Evolutionary conservation across 495 filamentous ascomycete species (phyloP), one percentile per base, ranked within the genome.

Genomic region (Penicillium alfredii): DNA sequence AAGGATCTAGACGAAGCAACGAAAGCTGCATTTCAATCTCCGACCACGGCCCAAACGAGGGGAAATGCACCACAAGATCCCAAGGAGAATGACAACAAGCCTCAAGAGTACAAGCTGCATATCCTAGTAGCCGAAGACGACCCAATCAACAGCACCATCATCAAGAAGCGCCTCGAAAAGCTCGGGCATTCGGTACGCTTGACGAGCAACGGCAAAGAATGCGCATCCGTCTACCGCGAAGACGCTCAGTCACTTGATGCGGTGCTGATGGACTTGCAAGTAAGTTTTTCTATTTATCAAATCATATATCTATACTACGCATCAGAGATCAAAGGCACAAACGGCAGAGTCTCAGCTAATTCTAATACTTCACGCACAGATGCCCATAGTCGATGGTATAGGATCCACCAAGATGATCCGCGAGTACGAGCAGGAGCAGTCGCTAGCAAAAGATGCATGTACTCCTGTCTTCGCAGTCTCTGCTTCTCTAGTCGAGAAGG

Each of bases 191-290:
- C 71, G 10, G 82, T 93, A 0, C 58, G 69, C 9, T 61, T 88
- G 26, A 88, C 87, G 0, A 64, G 82, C 11, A 95, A 97, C 49
- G 90, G 90, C 2, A 81, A 94, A 54, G 87, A 89, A 42, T 97
- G 90, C 49, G 84, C 84, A 64, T 73, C 4, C 86, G 51, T 64
- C 56, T 16, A 78, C 81, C 13, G 71, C 75, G 28, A 66, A 74
- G 1, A 51, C 33, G 63, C 74, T 0, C 45, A 49, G 26, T 55
- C 36, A 10, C 93, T 81, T 47, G 88, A 97, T 58, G 79, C 89
- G n/a, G 69, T 97, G 11, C 68, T 97, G 51, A 97, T 97, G 90
- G 90, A 97, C 53, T 88, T 95, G 65, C 88, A 96, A 72, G 86
- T 84, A 52, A 55, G 74, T 25, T n/a, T 4, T 16, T 9, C 1